Evolutionary conservation across 2,329 filamentous ascomycete species (phyloP), one percentile per base, ranked within the genome.

Genomic region (Colletotrichum liaoningense): DNA sequence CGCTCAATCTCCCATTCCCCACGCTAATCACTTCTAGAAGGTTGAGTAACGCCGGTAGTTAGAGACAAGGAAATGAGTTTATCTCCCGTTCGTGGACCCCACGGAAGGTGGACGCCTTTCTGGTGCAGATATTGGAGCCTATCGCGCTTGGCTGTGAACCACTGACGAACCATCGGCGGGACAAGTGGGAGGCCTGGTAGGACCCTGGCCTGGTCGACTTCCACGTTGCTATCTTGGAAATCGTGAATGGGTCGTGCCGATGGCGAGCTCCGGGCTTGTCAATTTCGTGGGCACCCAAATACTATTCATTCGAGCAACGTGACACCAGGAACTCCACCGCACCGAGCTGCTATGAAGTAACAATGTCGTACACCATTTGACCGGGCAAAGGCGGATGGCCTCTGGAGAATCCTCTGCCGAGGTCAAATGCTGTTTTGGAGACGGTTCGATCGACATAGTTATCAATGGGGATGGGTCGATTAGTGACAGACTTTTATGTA

Each of bases 11-110:
- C 73, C 71, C 71, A 42, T 67, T 67, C 73, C 62, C 73, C 73
- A 75, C 73, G 73, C 33, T 55, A 74, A 65, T 69, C 66, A 66
- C 66, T 75, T 75, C 73, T 75, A 74, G 73, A 75, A 75, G 73
- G 60, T 74, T 70, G 57, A 74, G 38, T 54, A 69, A 70, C 59
- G 42, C 49, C 73, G 71, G 71, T 74, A 75, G 73, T 71, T 66
- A 46, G 63, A 62, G 63, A 49, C 52, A 71, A 69, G 66, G 73
- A 75, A 75, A 75, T 75, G 73, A 75, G 57, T 59, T 74, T 57
- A 74, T 75, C 73, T 75, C 71, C 71, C 67, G 46, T 59, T 63
- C 58, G 62, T 59, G 59, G 59, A 67, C 52, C 71, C 70, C 62
- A 46, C 58, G 54, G 58, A 58, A 26, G 58, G 49, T 67, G 67